Percentiles rank a stretch among this genome's conserved stretches.
Conservation (phyloP, 2,329 filamentous ascomycete species). For the Zymoseptoria pseudotritici region DNA sequence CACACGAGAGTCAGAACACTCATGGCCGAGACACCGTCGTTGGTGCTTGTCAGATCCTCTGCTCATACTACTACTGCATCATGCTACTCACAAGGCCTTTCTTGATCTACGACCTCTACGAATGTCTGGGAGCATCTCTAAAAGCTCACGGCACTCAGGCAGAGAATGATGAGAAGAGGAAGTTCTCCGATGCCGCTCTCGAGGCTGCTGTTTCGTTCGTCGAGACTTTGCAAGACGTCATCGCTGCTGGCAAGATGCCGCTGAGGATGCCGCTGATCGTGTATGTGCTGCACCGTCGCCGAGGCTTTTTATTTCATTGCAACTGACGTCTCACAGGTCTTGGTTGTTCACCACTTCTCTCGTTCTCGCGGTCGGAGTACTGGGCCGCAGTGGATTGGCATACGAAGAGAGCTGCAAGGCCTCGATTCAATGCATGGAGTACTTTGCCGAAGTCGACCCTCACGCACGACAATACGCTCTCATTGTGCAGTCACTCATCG, state of each 20-base stretch:
- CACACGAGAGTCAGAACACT: background rate
- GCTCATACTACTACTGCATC: conserved; percentile 48
- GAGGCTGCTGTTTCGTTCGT: conserved; percentile 23
- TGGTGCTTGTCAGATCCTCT: conserved; percentile 44
- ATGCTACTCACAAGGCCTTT: conserved; percentile 49
- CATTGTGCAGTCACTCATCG: conserved; percentile 20
- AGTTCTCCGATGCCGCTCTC: conserved; percentile 24
- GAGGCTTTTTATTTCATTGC: background rate
- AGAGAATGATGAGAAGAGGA: conserved; percentile 19
- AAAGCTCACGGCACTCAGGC: conserved; percentile 8
- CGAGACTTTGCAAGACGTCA: conserved; percentile 16
- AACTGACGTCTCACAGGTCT: conserved; percentile 11
- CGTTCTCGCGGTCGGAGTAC: conserved; percentile 22
- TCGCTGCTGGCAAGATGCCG: conserved; percentile 11
- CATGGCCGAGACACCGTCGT: conserved; percentile 15
- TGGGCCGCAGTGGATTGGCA: conserved; percentile 20
- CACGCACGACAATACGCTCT: conserved; percentile 26
- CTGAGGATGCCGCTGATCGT: conserved; percentile 19
- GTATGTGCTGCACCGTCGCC: conserved; percentile 7
- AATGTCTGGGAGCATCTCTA: conserved; percentile 25
- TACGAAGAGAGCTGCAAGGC: conserved; percentile 18
- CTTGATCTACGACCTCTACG: conserved; percentile 44
- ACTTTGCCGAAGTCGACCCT: conserved; percentile 23
- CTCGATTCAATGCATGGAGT: conserved; percentile 19
- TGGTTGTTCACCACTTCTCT: conserved; percentile 27